phyloP scores from a whole-genome alignment of 495 filamentous ascomycete genomes.

The Collariella sp. region DNA sequence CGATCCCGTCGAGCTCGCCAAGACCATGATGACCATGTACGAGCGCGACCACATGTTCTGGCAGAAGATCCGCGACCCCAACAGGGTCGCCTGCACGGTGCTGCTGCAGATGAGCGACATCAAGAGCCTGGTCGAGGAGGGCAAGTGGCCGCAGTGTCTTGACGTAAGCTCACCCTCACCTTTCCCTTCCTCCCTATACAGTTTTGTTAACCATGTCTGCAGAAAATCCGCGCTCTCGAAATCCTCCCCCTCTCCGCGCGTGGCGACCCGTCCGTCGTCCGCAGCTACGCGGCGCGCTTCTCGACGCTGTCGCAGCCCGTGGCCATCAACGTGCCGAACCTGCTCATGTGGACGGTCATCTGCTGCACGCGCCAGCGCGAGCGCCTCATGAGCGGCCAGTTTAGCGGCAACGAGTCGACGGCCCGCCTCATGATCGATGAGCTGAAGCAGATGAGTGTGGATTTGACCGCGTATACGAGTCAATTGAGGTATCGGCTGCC shows the following conservation, averaged over 20 bases:
- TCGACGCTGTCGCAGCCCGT: constrained; percentile 64
- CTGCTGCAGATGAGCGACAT: constrained; percentile 72
- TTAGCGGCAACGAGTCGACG: constrained; percentile 63
- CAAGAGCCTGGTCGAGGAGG: constrained; percentile 58
- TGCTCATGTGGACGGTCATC: constrained; percentile 86
- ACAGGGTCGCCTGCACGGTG: constrained; percentile 60
- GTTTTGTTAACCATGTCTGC: no score
- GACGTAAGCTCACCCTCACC: constrained; percentile 54
- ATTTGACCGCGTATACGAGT: constrained; percentile 89
- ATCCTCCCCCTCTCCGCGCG: constrained; percentile 68
- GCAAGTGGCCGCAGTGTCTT: constrained; percentile 66
- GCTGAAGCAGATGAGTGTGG: constrained; percentile 67
- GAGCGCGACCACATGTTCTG: constrained; percentile 64
- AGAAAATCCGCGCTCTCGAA: constrained; percentile 65
- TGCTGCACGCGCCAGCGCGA: constrained; percentile 71
- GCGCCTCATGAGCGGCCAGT: constrained; percentile 53
- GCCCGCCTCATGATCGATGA: constrained; percentile 55
- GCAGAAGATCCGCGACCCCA: constrained; percentile 54
- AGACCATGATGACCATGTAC: constrained; percentile 75
- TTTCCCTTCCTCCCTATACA: no score
- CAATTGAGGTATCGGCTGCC: constrained; percentile 83
- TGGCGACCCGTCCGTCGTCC: constrained; percentile 64
- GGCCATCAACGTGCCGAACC: constrained; percentile 74
- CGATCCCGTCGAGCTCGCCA: constrained; percentile 70
- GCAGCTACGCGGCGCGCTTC: constrained; percentile 66